Base-by-base conservation (phyloP, 2,329 filamentous ascomycete species). In the Talaromyces sp. region DNA sequence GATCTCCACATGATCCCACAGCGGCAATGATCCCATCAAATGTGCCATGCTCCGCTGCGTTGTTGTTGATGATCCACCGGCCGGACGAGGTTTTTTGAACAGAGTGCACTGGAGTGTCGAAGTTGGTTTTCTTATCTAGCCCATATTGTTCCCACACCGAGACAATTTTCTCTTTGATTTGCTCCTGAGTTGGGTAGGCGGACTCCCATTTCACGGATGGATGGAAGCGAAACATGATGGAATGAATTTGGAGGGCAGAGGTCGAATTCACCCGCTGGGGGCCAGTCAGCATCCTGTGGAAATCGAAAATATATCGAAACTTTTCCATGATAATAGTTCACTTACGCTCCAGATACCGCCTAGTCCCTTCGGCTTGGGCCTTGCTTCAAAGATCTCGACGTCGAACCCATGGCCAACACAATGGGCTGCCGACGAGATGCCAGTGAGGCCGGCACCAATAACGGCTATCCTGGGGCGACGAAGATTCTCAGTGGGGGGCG, bases 391-490 rank as follows among this genome's bases (percentile, higher is more conserved):
- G 43, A 96, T 84, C 21, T 84, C 82, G 7, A 91, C 88, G 64
- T 95, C 89, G 66, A 93, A 93, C 51, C 90, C 90, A 84, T 95
- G 89, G 1, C 91, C 91, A 38, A 93, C 85, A 69, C 89, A 92
- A 71, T 96, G 91, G 1, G 89, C 86, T 0, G 91, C 91, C 8
- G 90, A 86, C 1, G 90, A 90, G 2, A 95, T 86, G 43, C 84
- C 84, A 4, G 91, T 95, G 58, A 96, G 80, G 1, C 88, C 88
- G 29, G 87, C 86, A 2, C 88, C 88, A 64, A 91, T 86, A 32
- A 90, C 79, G 2, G 88, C 88, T 59, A 91, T 80, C 62, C 82
- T 86, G 14, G 90, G 88, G 29, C 87, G 79, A 13, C 77, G 76
- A n/a, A 89, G 77, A 7, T 79, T 77, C 3, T 61, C 49, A 17